Evolutionary conservation across 2,329 filamentous ascomycete species (phyloP).

Genomic region (Pseudogymnoascus sp.): DNA sequence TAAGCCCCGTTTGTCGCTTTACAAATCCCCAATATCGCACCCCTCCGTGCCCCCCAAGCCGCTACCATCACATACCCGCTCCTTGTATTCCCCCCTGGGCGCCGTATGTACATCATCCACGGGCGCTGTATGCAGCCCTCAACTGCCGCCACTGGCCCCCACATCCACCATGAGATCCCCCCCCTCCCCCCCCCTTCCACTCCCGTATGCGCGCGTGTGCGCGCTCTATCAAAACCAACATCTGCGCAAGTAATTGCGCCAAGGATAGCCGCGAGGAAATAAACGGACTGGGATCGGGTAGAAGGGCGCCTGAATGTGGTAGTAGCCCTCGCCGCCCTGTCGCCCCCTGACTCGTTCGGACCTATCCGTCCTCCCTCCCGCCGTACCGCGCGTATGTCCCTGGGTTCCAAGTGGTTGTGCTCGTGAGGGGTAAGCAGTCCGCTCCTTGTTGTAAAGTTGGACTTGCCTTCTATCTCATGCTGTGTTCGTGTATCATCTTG

Average conservation of each 20-base stretch:
- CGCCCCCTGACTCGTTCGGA: neutral
- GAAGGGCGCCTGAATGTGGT: neutral
- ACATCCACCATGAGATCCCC: neutral
- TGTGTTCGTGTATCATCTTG: neutral
- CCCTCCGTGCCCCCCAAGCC: too few relatives aligned
- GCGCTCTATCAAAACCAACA: neutral
- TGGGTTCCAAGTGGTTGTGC: neutral
- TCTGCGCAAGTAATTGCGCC: neutral
- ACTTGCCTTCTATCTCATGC: neutral
- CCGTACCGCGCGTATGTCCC: neutral
- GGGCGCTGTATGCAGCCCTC: neutral
- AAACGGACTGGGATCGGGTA: neutral
- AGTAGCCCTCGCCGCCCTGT: neutral
- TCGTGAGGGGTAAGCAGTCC: neutral
- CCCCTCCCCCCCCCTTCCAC: neutral
- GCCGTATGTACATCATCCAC: neutral
- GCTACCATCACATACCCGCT: neutral
- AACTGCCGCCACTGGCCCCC: neutral
- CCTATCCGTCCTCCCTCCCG: neutral
- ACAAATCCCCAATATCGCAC: neutral
- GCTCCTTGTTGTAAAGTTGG: neutral
- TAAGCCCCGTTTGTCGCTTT: neutral
- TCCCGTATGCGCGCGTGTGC: neutral
- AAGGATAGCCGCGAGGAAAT: neutral
- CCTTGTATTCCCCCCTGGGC: neutral